phyloP scores from a whole-genome alignment of 441 rosid species.

The Mallotus repandus region DNA sequence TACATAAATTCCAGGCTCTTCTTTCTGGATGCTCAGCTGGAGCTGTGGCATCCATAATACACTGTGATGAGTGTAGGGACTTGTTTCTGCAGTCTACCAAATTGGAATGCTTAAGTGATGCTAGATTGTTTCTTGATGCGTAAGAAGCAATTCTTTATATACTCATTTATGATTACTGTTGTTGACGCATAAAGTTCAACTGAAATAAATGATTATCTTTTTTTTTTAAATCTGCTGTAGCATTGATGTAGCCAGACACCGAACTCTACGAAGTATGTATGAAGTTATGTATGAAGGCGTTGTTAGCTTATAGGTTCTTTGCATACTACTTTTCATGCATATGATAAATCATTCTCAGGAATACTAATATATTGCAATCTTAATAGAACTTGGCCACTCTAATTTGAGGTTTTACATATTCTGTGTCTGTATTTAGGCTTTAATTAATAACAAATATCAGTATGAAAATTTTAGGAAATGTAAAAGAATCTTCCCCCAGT shows the following conservation, averaged over 20 bases:
- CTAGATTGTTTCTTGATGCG: slow-evolving; percentile 88
- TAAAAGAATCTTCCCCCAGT: slow-evolving; percentile 52
- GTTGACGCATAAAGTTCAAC: background rate
- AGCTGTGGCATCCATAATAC: slow-evolving; percentile 76
- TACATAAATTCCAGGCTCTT: slow-evolving; percentile 50
- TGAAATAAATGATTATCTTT: background rate
- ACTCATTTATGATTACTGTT: background rate
- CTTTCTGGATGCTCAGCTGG: slow-evolving; percentile 96
- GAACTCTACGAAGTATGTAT: slow-evolving; percentile 56
- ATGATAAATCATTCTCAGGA: background rate
- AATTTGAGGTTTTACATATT: background rate
- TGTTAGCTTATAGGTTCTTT: slow-evolving; percentile 66
- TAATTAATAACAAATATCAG: background rate
- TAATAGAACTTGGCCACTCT: background rate
- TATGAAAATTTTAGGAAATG: slow-evolving; percentile 36
- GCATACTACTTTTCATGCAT: background rate
- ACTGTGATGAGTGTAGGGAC: slow-evolving; percentile 70
- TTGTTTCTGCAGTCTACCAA: slow-evolving; percentile 54
- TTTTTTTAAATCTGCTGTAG: slow-evolving; percentile 37
- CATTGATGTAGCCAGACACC: slow-evolving; percentile 77
- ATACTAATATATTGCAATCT: background rate
- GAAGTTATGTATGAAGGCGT: no score
- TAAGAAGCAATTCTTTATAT: slow-evolving; percentile 31
- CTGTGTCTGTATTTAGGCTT: no score
- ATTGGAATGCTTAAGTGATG: slow-evolving; percentile 92